Conservation (phyloP, 2,329 filamentous ascomycete genomes). For the Arthrobotrys sinensis region DNA sequence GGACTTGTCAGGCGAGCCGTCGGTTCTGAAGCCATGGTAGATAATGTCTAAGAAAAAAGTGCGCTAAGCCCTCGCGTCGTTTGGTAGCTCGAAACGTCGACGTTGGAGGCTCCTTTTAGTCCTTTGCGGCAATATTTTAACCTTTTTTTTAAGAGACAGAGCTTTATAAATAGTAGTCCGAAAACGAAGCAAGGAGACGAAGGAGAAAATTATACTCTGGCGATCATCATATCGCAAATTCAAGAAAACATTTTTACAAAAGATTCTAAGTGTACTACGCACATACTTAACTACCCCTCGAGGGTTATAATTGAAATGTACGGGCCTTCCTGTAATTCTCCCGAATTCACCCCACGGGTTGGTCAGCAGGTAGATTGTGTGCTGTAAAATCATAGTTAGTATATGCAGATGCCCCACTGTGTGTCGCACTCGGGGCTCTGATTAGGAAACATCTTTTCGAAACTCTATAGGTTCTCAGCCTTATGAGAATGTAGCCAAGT, state of each 20-base stretch:
- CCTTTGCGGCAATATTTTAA: conserved; percentile 6
- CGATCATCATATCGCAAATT: conserved; percentile 20
- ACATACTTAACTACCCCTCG: conserved; percentile 31
- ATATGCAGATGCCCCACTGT: neutral
- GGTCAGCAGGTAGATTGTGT: neutral
- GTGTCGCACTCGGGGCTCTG: neutral
- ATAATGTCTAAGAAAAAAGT: conserved; percentile 11
- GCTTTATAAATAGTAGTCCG: conserved; percentile 17
- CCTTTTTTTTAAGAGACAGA: neutral
- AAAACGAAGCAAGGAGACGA: conserved; percentile 22
- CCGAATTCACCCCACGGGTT: neutral
- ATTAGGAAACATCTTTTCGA: conserved; percentile 1
- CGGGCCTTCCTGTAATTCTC: conserved; percentile 6
- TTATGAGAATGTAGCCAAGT: conserved; percentile 17
- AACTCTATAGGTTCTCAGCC: conserved; percentile 4
- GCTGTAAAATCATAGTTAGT: neutral
- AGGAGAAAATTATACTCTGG: neutral
- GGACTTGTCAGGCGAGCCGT: conserved; percentile 22
- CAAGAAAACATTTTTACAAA: conserved; percentile 1
- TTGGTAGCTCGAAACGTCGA: conserved; percentile 7
- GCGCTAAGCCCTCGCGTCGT: conserved; percentile 15
- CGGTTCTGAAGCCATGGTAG: conserved; percentile 12
- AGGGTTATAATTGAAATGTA: conserved; percentile 8
- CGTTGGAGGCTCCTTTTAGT: neutral
- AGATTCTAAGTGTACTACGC: neutral